Base-by-base conservation (phyloP, 768 basidiomycete species). In the Serendipita vermifera region DNA sequence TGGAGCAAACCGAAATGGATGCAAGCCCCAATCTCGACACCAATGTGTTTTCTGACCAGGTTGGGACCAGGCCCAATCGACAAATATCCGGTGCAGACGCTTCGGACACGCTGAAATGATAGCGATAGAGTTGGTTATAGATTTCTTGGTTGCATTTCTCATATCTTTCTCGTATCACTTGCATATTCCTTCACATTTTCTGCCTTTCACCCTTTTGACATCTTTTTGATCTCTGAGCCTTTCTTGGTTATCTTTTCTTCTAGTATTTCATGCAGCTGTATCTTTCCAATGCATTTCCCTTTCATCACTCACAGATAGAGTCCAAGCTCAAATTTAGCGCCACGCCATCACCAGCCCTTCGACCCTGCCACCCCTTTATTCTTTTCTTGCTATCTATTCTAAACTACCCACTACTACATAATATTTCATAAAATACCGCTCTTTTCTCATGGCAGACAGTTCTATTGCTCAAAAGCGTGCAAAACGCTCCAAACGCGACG, bases 1-100 rank as follows among this genome's bases (percentile, higher is more conserved):
- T 36, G 20, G 56, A 57, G 22, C 43, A 57, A 33, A 24, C 32
- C 24, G 56, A 57, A 32, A 38, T 33, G 24, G 39, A 48, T 51
- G n/a, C n/a, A n/a, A n/a, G n/a, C n/a, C n/a, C n/a, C n/a, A n/a
- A n/a, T n/a, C 9, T 29, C 9, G n/a, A 22, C 17, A 35, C 32
- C 56, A 51, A 51, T 57, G 56, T 33, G 9, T 31, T 31, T n/a
- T 31, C 27, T 24, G 29, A 51, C 7, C 35, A n/a, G 9, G 9
- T 29, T 51, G 32, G 46, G 46, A 51, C 39, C 17, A 41, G 39
- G 15, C 17, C 17, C 5, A 26, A 41, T 17, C 17, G 29, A 20
- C 46, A 51, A 27, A 15, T 51, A 31, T 22, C 46, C 9, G 46
- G 46, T 51, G 46, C 46, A 26, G 46, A 51, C 17, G 46, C 27